These are phyloP conservation scores for Cladophialophora carrionii DNA, from an alignment of 2,329 filamentous ascomycete species.

Conservation along the genomic window DNA sequence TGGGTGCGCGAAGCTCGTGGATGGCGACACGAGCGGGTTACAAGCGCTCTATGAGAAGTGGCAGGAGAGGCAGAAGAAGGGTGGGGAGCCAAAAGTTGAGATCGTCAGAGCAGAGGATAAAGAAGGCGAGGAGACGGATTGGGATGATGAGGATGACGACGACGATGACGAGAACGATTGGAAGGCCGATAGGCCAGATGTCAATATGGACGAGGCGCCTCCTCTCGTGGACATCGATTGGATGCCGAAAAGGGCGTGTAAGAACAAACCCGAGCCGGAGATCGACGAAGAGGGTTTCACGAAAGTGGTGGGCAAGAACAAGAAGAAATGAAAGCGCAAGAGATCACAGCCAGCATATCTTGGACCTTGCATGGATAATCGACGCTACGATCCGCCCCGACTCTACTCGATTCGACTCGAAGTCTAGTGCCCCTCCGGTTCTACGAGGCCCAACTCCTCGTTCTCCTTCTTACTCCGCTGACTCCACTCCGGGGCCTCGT, in stretches of 20 bases:
- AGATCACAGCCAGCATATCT: background rate
- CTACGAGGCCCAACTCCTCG: conserved; percentile 60
- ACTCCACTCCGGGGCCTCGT: conserved; percentile 65
- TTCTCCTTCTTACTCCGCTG: conserved; percentile 61
- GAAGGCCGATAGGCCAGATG: conserved; percentile 55
- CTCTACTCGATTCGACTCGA: background rate
- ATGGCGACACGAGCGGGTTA: conserved; percentile 50
- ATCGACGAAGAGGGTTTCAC: conserved; percentile 83
- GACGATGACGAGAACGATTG: conserved; percentile 61
- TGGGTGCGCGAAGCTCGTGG: conserved; percentile 62
- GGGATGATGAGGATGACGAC: conserved; percentile 58
- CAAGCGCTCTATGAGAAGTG: conserved; percentile 60
- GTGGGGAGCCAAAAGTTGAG: conserved; percentile 41
- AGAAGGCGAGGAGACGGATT: conserved; percentile 61
- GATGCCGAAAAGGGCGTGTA: conserved; percentile 63
- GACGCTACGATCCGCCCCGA: background rate
- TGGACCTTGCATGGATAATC: background rate
- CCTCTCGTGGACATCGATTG: conserved; percentile 53
- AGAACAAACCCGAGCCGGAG: conserved; percentile 58
- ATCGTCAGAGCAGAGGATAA: conserved; percentile 42
- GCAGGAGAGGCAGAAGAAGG: conserved; percentile 47
- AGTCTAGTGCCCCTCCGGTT: conserved; percentile 36
- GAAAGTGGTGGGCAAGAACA: conserved; percentile 69
- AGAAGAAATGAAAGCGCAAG: conserved; percentile 49
- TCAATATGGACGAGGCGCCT: conserved; percentile 70